phyloP scores from a whole-genome alignment of 1,284 basidiomycete genomes.

The Heterobasidion irregulare region DNA sequence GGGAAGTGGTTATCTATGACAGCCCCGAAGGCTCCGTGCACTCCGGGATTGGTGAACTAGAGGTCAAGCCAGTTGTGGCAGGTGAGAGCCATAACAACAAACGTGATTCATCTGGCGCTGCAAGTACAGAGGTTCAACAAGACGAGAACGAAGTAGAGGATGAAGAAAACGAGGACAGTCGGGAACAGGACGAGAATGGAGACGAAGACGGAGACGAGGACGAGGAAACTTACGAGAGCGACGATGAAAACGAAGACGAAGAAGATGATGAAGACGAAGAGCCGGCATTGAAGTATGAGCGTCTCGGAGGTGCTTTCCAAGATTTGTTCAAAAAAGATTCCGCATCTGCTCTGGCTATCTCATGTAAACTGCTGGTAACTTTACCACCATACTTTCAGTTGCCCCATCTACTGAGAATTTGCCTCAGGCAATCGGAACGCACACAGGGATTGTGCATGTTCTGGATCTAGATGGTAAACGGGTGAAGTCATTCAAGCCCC shows the following conservation, averaged over 20 bases:
- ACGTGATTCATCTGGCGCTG: neutral
- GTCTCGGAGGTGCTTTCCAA: slow-evolving; percentile 66
- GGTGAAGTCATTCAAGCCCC: slow-evolving; percentile 87
- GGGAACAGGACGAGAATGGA: slow-evolving; percentile 7
- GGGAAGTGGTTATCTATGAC: too few species aligned
- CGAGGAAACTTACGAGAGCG: slow-evolving; percentile 26
- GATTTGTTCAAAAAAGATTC: slow-evolving; percentile 88
- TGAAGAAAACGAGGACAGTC: slow-evolving; percentile 7
- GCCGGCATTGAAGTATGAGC: slow-evolving; percentile 85
- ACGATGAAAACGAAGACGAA: slow-evolving; percentile 41
- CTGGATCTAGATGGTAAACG: slow-evolving; percentile 75
- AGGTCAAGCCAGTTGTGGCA: too few species aligned
- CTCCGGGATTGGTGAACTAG: too few species aligned
- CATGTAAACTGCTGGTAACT: slow-evolving; percentile 66
- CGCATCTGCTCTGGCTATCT: slow-evolving; percentile 76
- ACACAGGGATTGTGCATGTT: slow-evolving; percentile 86
- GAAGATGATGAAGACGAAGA: slow-evolving; percentile 73
- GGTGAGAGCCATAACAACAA: too few species aligned
- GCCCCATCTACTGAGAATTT: slow-evolving; percentile 4
- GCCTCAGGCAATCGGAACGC: slow-evolving; percentile 78
- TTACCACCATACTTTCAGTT: neutral
- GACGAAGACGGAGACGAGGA: slow-evolving; percentile 10
- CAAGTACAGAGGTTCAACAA: neutral
- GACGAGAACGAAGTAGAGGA: neutral
- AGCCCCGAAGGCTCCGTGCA: too few species aligned